A percentile compares a stretch with the other conserved stretches of the same genome.
Conservation (phyloP, 2,329 filamentous ascomycete genomes). For the Trichophyton simii region DNA sequence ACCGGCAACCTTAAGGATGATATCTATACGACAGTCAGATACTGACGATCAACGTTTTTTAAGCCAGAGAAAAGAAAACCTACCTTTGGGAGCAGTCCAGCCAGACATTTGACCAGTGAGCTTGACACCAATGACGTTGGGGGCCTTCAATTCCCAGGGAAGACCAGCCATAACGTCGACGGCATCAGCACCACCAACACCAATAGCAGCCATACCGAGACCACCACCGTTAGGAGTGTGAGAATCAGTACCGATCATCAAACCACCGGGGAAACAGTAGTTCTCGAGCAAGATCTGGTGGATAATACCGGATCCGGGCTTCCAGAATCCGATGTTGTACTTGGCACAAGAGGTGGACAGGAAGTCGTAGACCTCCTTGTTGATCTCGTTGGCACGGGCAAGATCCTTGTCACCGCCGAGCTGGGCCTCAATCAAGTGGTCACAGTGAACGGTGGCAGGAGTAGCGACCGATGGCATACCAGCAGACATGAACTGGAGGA, state of each 20-base stretch:
- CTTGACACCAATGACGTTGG: constrained; percentile 92
- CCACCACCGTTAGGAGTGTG: constrained; percentile 96
- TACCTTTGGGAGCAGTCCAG: constrained; percentile 89
- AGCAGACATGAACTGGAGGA: constrained; percentile 98
- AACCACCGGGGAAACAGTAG: constrained; percentile 96
- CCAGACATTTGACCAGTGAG: constrained; percentile 79
- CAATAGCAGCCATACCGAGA: constrained; percentile 87
- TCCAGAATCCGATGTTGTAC: constrained; percentile 99
- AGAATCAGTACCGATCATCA: constrained; percentile 94
- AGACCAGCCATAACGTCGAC: constrained; percentile 97
- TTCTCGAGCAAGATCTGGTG: constrained; percentile 98
- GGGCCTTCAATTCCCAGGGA: constrained; percentile 96
- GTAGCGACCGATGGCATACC: constrained; percentile 93
- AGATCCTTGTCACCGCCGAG: constrained; percentile 88
- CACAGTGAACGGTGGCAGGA: constrained; percentile 91
- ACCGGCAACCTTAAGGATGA: constrained; percentile 94
- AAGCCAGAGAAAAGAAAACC: constrained; percentile 7
- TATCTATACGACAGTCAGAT: constrained; percentile 44
- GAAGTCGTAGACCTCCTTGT: constrained; percentile 99
- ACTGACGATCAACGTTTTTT: background rate
- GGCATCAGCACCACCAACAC: constrained; percentile 95
- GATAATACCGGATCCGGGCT: constrained; percentile 95
- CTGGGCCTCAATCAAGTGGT: constrained; percentile 98
- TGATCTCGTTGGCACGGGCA: constrained; percentile 77
- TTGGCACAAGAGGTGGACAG: constrained; percentile 86